Conservation (phyloP, 2,329 filamentous ascomycete genomes). For the Botryotinia calthae region DNA sequence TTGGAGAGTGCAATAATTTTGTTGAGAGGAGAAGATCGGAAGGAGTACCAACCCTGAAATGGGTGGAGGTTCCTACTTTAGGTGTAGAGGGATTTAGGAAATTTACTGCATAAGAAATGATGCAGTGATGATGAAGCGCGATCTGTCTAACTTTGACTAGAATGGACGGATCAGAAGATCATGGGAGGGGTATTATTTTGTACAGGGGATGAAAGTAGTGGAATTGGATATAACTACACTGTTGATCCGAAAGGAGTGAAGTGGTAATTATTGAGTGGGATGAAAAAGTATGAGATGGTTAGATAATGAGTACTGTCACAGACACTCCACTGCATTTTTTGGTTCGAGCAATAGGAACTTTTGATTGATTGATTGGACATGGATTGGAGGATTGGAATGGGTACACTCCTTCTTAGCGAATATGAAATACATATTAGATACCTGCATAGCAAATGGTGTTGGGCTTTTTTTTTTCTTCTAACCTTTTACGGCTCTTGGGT, state of each 20-base stretch:
- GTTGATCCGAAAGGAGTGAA: background rate
- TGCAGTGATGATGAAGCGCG: background rate
- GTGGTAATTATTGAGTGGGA: background rate
- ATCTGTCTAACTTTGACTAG: background rate
- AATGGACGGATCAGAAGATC: background rate
- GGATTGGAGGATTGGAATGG: background rate
- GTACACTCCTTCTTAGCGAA: constrained; percentile 10
- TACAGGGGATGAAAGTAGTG: background rate
- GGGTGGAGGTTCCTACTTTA: constrained; percentile 67
- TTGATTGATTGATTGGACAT: background rate
- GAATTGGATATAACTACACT: background rate
- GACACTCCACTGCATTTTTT: background rate
- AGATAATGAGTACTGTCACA: background rate
- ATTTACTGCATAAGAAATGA: constrained; percentile 24
- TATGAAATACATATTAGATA: constrained; percentile 18
- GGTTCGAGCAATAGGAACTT: background rate
- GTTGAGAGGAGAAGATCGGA: constrained; percentile 73
- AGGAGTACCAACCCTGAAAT: constrained; percentile 62
- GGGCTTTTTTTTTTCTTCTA: background rate
- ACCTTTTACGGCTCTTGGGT: background rate
- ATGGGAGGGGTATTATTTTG: background rate
- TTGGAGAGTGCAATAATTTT: constrained; percentile 78
- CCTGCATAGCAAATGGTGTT: constrained; percentile 14
- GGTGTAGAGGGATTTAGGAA: constrained; percentile 61
- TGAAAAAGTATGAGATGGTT: background rate